Conservation (phyloP, 768 basidiomycete species). For the Amylocystis lapponica region DNA sequence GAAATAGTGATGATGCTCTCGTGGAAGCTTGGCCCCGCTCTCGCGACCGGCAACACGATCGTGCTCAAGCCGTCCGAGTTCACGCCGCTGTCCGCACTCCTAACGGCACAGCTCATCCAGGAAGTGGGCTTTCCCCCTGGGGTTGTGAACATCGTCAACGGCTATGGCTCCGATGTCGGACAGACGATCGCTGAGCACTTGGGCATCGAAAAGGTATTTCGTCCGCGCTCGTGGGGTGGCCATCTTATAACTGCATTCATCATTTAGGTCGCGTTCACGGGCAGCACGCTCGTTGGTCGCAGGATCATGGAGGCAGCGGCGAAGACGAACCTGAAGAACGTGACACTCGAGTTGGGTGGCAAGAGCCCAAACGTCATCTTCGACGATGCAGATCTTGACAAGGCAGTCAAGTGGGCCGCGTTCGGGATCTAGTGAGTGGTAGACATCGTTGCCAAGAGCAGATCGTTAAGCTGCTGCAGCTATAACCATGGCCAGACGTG, state of each 20-base stretch:
- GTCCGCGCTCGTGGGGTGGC: neutral
- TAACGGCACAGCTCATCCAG: constrained; percentile 36
- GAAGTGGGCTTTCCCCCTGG: constrained; percentile 62
- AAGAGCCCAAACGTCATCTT: constrained; percentile 60
- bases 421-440: constrained; percentile 57
- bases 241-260: neutral
- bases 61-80: constrained; percentile 65
- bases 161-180: constrained; percentile 51
- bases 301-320: constrained; percentile 57
- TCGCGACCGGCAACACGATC: constrained; percentile 56
- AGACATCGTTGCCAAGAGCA: neutral
- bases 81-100: constrained; percentile 53
- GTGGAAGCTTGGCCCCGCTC: constrained; percentile 60
- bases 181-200: constrained; percentile 51
- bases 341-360: constrained; percentile 74
- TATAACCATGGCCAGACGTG: constrained; percentile 76
- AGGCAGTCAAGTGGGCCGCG: constrained; percentile 51
- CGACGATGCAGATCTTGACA: constrained; percentile 53
- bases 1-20: constrained; percentile 50
- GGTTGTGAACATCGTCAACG: constrained; percentile 55
- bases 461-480: constrained; percentile 31
- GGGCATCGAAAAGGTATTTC: constrained; percentile 45
- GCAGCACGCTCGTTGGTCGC: constrained; percentile 59
- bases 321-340: constrained; percentile 60
- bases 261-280: constrained; percentile 58